Base-by-base conservation (phyloP, 129 eudicot species). In the Mikania micrantha region DNA sequence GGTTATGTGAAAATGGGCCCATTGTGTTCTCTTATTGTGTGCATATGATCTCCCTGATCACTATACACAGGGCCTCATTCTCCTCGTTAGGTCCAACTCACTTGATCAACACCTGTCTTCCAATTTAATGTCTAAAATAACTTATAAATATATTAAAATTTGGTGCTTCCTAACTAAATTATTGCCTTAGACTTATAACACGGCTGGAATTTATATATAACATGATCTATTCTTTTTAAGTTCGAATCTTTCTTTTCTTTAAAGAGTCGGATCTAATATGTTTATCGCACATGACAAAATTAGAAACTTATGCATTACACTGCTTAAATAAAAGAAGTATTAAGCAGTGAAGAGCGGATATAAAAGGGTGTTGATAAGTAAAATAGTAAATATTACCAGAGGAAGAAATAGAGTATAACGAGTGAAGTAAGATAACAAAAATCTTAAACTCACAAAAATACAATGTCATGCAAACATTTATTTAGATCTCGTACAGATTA, bases 41-140 rank as follows among this genome's bases (percentile, higher is more conserved):
- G 65, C 71, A 44, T 15, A 57, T 67, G 50, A 74, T 56, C 73
- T 74, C 67, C 67, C 73, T 66, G 24, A 28, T 74, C 67, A 41
- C 73, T 54, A n/a, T 66, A 75, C 79, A 75, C 11, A 75, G 67
- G 79, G 74, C 74, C 74, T 66, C 79, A 22, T 66, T 66, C 79
- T 42, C 24, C 67, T 45, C 57, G 53, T 66, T 32, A 75, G 52
- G 68, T 66, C 79, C 79, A 66, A 66, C 53, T 75, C 79, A 58
- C 19, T 45, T 58, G 28, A 75, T 73, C 72, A 38, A 25, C 69
- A 67, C 63, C 60, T 75, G 74, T 75, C 74, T 75, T 67, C 53
- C 62, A 45, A 66, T 57, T 74, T 74, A 66, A 74, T 21, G 53
- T 50, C 36, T 57, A 3, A 53, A 64, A 48, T 48, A 32, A 15